Base-by-base conservation (phyloP, 345 rosid species). In the Linum usitatissimum region DNA sequence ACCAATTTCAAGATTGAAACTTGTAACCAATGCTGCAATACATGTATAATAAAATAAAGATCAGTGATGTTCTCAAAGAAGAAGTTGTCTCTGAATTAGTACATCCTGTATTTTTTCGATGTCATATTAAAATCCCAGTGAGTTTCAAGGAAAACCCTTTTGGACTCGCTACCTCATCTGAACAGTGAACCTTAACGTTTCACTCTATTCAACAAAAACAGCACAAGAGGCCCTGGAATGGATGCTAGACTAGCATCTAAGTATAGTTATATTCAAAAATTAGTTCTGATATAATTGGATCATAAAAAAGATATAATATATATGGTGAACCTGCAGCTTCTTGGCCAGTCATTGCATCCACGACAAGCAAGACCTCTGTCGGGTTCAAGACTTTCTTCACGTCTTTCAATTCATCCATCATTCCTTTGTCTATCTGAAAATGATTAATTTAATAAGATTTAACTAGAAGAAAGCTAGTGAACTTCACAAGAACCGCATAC, bases 271-370 rank as follows among this genome's bases (percentile, higher is more conserved):
- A 40, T 40, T 40, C 48, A 40, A 40, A 12, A 19, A 18, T 45
- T 53, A 21, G 21, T n/a, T n/a, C 30, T 30, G 38, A 60, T 21
- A 57, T 36, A 18, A 55, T 19, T 45, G 59, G 28, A 58, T 34
- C 34, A 63, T 39, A 18, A 31, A 20, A 66, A 64, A 30, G 8
- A 18, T 51, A 60, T 12, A 21, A 18, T 51, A 60, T 12, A 21
- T 67, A 36, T 34, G 53, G 18, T 14, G 48, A 54, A 90, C 99
- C 95, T 65, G 91, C 99, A 70, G 97, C 97, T 87, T 93, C 99
- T 81, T 93, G 99, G 62, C 97, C 99, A 53, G 99, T 90, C 96
- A 93, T 93, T 66, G 97, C 97, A 84, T 93, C 99, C 63, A 90
- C 99, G 59, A 93, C 96, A 60, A 93, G 94, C 77, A 93, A 79